Percentiles rank a stretch among this genome's conserved stretches.
phyloP scores from a whole-genome alignment of 2,329 filamentous ascomycete genomes.

The Epichloe sibirici region DNA sequence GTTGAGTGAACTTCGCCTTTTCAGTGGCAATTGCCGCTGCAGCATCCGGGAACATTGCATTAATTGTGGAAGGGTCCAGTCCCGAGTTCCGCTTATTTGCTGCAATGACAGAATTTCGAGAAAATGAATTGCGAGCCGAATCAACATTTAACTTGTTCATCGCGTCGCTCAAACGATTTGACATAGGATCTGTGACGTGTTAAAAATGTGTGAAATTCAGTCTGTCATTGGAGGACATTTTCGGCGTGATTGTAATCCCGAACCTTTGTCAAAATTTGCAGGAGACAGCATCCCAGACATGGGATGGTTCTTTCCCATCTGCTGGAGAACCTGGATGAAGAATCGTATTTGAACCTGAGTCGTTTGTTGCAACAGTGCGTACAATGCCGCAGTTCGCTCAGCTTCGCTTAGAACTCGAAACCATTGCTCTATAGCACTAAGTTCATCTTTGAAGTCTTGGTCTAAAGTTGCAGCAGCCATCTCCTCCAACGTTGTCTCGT shows the following conservation, averaged over 20 bases:
- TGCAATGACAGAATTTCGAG: conserved; percentile 60
- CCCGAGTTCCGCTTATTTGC: conserved; percentile 83
- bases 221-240: background rate
- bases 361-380: conserved; percentile 92
- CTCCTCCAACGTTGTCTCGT: conserved; percentile 95
- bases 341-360: conserved; percentile 98
- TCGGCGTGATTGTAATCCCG: conserved; percentile 11
- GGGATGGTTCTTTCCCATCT: conserved; percentile 97
- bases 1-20: conserved; percentile 93
- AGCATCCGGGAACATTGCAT: conserved; percentile 97
- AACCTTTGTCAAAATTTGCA: conserved; percentile 93
- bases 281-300: conserved; percentile 94
- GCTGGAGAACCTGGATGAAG: conserved; percentile 96
- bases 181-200: conserved; percentile 69
- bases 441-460: conserved; percentile 98
- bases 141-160: conserved; percentile 93
- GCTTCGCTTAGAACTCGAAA: conserved; percentile 95
- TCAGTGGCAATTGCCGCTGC: conserved; percentile 97
- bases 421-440: conserved; percentile 99
- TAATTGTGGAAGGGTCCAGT: conserved; percentile 87
- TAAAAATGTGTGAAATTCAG: conserved; percentile 10
- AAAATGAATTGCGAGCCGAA: conserved; percentile 74
- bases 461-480: conserved; percentile 98
- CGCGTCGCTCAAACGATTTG: conserved; percentile 85
- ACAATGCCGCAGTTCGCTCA: conserved; percentile 87